phyloP scores from a whole-genome alignment of 768 basidiomycete species.

The Trametes meyenii region DNA sequence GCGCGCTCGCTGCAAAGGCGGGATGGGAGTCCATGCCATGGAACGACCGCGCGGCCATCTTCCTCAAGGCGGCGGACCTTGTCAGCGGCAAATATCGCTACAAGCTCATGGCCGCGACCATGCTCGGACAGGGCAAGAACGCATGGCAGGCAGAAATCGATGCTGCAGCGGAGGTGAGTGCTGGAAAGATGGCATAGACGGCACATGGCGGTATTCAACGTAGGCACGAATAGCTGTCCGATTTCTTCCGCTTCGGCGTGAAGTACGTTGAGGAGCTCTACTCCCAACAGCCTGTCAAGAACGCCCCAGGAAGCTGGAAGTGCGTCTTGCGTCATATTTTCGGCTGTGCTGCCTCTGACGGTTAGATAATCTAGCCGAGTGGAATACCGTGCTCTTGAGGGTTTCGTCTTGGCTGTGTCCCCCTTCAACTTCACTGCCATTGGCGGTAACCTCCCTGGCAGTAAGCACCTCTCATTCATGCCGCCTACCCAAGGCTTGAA shows the following conservation, averaged over 20 bases:
- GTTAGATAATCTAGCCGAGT: slow-evolving; percentile 61
- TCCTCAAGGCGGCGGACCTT: slow-evolving; percentile 96
- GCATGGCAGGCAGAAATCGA: slow-evolving; percentile 99
- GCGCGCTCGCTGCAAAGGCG: slow-evolving; percentile 82
- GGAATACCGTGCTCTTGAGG: slow-evolving; percentile 97
- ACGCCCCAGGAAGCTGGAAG: slow-evolving; percentile 93
- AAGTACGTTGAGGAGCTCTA: slow-evolving; percentile 97
- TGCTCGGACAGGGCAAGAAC: slow-evolving; percentile 99
- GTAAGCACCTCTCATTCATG: slow-evolving; percentile 46
- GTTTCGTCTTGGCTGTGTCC: slow-evolving; percentile 96
- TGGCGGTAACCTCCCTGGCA: slow-evolving; percentile 88
- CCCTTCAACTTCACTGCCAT: slow-evolving; percentile 99
- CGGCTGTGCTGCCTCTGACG: slow-evolving; percentile 4
- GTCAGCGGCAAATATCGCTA: slow-evolving; percentile 95
- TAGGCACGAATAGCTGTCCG: slow-evolving; percentile 57
- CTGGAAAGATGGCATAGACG: not conserved
- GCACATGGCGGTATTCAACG: not conserved
- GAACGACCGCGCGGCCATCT: slow-evolving; percentile 97
- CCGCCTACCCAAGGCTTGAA: too few species aligned
- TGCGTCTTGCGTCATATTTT: slow-evolving; percentile 45
- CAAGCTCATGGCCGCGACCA: slow-evolving; percentile 93
- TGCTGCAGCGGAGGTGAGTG: slow-evolving; percentile 90
- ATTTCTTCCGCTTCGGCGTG: slow-evolving; percentile 96
- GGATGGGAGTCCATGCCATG: slow-evolving; percentile 96
- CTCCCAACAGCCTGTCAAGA: slow-evolving; percentile 84